Conservation (phyloP, 1,284 basidiomycete genomes). For the Ceratobasidium sp. region DNA sequence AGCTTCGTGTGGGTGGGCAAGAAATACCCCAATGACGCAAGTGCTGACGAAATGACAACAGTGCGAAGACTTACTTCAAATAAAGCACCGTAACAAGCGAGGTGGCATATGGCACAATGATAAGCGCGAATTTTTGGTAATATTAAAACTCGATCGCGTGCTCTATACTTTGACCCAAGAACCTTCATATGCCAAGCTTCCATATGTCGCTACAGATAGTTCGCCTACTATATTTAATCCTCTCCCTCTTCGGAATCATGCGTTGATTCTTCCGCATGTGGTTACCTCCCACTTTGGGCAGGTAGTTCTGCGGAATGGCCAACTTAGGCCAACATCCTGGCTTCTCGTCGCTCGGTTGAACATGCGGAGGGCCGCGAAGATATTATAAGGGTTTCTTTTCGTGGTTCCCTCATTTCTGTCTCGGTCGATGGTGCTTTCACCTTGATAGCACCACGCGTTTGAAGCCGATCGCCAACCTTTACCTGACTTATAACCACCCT, state of each 20-base stretch:
- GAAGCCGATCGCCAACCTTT: neutral
- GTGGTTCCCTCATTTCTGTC: neutral
- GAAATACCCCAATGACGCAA: neutral
- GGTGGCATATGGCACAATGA: neutral
- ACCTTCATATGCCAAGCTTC: neutral
- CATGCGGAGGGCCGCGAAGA: neutral
- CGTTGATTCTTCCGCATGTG: neutral
- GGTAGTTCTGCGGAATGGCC: neutral
- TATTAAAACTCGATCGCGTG: neutral
- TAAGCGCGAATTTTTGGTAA: slow-evolving; percentile 2
- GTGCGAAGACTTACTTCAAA: slow-evolving; percentile 17
- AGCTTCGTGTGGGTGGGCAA: slow-evolving; percentile 20
- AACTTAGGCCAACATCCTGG: neutral
- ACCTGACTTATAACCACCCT: neutral
- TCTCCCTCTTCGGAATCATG: neutral
- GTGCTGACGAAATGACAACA: neutral
- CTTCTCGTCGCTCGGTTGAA: neutral
- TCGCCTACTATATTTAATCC: neutral
- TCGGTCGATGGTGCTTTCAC: neutral
- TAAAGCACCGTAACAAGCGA: neutral
- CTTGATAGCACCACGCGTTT: neutral
- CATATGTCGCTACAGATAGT: neutral
- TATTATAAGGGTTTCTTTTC: neutral
- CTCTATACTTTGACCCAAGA: neutral
- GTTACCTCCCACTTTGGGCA: neutral